A percentile compares a stretch with the other conserved stretches of the same genome.
Evolutionary conservation across 192 early-diverging fungal genomes (phyloP).

Genomic region (Spizellomyces punctatus): DNA sequence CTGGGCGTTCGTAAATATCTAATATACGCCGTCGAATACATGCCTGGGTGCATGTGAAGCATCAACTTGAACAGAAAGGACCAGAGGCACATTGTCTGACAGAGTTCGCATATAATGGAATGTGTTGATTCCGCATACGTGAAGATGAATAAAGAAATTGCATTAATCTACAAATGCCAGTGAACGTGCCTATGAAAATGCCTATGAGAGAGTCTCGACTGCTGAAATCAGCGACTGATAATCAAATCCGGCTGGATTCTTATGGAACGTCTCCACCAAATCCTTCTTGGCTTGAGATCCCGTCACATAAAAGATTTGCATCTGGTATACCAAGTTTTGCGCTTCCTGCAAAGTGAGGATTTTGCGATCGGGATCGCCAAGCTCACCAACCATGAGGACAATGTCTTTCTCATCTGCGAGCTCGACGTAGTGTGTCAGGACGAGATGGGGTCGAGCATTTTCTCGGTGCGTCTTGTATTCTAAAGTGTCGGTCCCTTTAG

Average conservation of each 20-base stretch:
- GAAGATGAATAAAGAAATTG: too few species aligned
- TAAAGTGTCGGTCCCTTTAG: conserved; percentile 25
- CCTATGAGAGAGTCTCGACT: conserved; percentile 10
- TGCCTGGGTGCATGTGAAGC: too few species aligned
- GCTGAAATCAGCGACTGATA: conserved; percentile 43
- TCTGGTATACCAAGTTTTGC: conserved; percentile 72
- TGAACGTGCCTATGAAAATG: too few species aligned
- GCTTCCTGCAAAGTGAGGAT: conserved; percentile 69
- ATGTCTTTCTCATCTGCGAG: conserved; percentile 75
- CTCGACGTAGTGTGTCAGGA: conserved; percentile 88
- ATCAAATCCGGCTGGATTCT: conserved; percentile 72
- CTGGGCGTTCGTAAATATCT: too few species aligned
- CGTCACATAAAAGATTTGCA: conserved; percentile 89
- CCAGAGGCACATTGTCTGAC: too few species aligned
- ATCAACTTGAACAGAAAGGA: too few species aligned
- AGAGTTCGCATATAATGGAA: too few species aligned
- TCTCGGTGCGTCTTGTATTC: conserved; percentile 87
- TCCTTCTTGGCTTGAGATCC: conserved; percentile 63
- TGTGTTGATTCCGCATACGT: too few species aligned
- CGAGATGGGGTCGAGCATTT: conserved; percentile 78
- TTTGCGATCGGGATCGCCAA: conserved; percentile 50
- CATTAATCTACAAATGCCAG: too few species aligned
- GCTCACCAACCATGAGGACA: conserved; percentile 88
- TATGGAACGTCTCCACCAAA: conserved; percentile 80
- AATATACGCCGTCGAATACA: too few species aligned